Conservation (phyloP, 345 rosid genomes). For the Acer saccharum region DNA sequence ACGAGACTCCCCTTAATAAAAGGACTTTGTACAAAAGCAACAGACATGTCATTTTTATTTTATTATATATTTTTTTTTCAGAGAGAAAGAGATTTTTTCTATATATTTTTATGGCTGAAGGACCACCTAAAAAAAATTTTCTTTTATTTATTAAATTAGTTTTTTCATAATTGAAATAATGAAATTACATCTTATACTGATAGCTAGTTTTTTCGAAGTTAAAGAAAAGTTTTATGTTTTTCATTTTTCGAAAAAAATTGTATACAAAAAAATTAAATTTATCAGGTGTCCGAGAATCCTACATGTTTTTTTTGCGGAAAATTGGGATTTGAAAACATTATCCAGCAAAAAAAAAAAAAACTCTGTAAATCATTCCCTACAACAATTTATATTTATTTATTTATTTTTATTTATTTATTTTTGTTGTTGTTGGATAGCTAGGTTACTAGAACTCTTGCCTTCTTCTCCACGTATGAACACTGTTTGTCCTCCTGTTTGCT, state of each 20-base stretch:
- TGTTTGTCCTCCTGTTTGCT: conserved; percentile 18
- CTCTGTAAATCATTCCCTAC: neutral
- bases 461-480: conserved; percentile 27
- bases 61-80: neutral
- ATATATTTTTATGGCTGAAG: conserved; percentile 1
- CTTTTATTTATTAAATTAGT: neutral
- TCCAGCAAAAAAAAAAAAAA: too few species aligned
- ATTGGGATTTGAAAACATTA: neutral
- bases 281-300: too few species aligned
- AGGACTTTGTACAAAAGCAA: conserved; percentile 37
- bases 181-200: too few species aligned
- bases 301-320: too few species aligned
- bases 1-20: neutral
- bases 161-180: too few species aligned
- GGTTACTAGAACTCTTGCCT: conserved; percentile 19
- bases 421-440: neutral
- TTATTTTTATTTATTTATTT: too few species aligned
- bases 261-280: neutral
- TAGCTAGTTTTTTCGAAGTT: too few species aligned
- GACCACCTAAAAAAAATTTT: conserved; percentile 4
- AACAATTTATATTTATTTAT: too few species aligned
- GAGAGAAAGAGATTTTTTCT: neutral
- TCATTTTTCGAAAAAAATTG: neutral
- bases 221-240: too few species aligned
- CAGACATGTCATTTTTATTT: conserved; percentile 21